Conservation (phyloP, 345 rosid species). For the Barbarea vulgaris region DNA sequence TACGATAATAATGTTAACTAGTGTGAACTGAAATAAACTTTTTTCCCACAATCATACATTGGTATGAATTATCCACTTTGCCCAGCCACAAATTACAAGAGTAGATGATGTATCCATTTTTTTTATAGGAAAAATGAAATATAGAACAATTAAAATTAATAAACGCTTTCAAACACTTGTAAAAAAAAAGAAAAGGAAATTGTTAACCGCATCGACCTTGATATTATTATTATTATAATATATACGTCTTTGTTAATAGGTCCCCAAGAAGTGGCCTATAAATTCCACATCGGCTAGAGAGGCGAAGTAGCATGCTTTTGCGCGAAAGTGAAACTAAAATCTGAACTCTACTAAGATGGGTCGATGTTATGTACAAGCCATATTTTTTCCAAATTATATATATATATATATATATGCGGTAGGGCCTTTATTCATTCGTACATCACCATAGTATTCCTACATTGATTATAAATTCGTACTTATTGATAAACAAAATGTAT, state of each 20-base stretch:
- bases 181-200: background rate
- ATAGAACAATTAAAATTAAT: background rate
- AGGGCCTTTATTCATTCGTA: conserved; percentile 40
- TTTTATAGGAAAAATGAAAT: background rate
- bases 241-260: background rate
- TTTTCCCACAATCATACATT: background rate
- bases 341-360: conserved; percentile 41
- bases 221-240: background rate
- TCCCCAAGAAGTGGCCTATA: conserved; percentile 28
- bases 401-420: conserved; percentile 27
- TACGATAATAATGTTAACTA: background rate
- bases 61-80: background rate
- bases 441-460: conserved; percentile 32
- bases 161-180: conserved; percentile 12
- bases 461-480: conserved; percentile 26
- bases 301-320: conserved; percentile 41
- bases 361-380: conserved; percentile 38
- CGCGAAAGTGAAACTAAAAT: conserved; percentile 39
- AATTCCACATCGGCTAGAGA: conserved; percentile 31
- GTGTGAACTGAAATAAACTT: background rate
- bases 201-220: background rate
- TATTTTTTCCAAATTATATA: conserved; percentile 20
- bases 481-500: conserved; percentile 8
- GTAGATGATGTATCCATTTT: background rate
- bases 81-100: background rate